Evolutionary conservation across 306 rosid genomes (phyloP).

Genomic region (Trifolium repens): DNA sequence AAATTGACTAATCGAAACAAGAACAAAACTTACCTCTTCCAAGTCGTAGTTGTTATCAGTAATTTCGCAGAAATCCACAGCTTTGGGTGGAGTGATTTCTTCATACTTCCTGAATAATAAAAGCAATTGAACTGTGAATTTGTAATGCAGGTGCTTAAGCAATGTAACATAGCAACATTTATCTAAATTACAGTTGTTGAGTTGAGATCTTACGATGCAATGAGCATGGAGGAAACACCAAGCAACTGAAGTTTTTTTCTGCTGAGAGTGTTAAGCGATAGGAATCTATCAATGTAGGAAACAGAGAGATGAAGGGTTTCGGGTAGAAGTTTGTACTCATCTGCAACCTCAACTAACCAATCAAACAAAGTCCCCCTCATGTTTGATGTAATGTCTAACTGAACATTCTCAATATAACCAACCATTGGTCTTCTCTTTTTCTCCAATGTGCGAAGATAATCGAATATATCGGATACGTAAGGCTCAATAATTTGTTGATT

Average conservation of each 20-base stretch:
- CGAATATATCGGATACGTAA: conserved; percentile 35
- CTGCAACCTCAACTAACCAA: conserved; percentile 92
- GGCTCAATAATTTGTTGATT: neutral
- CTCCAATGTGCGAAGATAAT: conserved; percentile 64
- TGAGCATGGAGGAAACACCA: conserved; percentile 78
- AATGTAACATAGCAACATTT: neutral
- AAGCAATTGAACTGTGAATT: neutral
- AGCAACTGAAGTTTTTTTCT: conserved; percentile 61
- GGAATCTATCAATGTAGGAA: conserved; percentile 66
- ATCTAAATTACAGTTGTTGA: neutral
- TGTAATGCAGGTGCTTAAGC: neutral
- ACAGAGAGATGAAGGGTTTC: conserved; percentile 73
- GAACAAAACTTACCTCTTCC: conserved; percentile 51
- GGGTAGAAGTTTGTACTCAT: conserved; percentile 71
- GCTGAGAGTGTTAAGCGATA: conserved; percentile 48
- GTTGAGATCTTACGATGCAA: conserved; percentile 72
- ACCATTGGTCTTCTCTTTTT: conserved; percentile 63
- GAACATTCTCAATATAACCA: conserved; percentile 61
- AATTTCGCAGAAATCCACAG: conserved; percentile 65
- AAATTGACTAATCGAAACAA: neutral
- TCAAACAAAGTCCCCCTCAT: conserved; percentile 85
- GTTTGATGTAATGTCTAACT: conserved; percentile 56
- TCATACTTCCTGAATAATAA: conserved; percentile 70
- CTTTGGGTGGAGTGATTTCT: conserved; percentile 81
- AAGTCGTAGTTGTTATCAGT: conserved; percentile 66